Percentiles rank a stretch among this genome's conserved stretches.
These are phyloP conservation scores for Coemansia sp. DNA, from an alignment of 192 early-diverging fungal genomes.

Conservation along the genomic window DNA sequence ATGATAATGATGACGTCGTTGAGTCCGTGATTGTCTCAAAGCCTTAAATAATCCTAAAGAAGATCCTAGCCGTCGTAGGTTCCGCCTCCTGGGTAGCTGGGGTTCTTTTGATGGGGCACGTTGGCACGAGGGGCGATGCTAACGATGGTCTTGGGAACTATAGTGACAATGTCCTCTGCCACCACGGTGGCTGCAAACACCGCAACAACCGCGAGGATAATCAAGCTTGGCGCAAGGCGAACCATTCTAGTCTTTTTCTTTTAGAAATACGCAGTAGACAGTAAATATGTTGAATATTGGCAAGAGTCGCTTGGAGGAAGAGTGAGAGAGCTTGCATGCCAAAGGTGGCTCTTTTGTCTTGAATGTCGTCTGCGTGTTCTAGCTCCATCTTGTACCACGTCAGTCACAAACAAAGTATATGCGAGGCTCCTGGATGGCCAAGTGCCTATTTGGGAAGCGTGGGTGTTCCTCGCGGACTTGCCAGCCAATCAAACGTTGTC, in stretches of 20 bases:
- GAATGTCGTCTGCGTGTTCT: background rate
- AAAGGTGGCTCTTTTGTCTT: background rate
- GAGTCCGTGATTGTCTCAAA: no score
- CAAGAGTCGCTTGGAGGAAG: background rate
- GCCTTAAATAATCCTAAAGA: no score
- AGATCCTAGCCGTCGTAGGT: constrained; percentile 10
- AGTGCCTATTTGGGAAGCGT: background rate
- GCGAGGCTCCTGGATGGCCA: background rate
- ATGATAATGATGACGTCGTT: no score
- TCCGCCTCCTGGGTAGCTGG: constrained; percentile 6
- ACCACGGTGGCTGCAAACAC: background rate
- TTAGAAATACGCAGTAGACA: no score
- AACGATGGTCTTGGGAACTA: constrained; percentile 7
- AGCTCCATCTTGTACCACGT: background rate
- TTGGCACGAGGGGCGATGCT: constrained; percentile 5
- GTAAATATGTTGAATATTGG: background rate
- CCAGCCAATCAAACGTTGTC: background rate
- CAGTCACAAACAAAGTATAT: background rate
- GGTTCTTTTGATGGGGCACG: constrained; percentile 9
- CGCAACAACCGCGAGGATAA: background rate
- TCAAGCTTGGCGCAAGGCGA: background rate
- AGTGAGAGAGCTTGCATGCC: background rate
- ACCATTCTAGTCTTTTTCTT: background rate
- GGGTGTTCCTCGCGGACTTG: background rate
- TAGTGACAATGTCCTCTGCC: background rate